Evolutionary conservation across 2,329 filamentous ascomycete species (phyloP).

Genomic region (Tetracladium maxilliforme): DNA sequence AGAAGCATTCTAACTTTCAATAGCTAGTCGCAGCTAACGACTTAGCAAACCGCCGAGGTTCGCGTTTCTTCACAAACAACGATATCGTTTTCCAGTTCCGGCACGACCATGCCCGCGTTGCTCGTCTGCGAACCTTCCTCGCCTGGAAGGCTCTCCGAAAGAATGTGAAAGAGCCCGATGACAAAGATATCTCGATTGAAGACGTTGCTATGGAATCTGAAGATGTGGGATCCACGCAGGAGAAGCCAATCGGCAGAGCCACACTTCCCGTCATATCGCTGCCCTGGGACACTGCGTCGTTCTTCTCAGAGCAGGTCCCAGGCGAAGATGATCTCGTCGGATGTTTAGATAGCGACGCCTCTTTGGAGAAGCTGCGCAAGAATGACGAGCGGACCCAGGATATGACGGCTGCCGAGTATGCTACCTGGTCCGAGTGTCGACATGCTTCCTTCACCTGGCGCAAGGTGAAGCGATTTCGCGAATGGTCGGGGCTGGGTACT

Average conservation of each 20-base stretch:
- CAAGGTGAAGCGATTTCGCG: conserved; percentile 8
- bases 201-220: conserved; percentile 1
- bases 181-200: conserved; percentile 3
- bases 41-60: conserved; percentile 8
- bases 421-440: conserved; percentile 9
- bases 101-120: conserved; percentile 8
- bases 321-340: conserved; percentile 3
- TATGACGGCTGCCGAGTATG: conserved; percentile 9
- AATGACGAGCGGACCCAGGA: conserved; percentile 6
- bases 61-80: conserved; percentile 7
- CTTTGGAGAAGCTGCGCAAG: conserved; percentile 5
- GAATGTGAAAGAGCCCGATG: conserved; percentile 7
- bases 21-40: conserved; percentile 7
- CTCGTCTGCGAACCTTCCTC: conserved; percentile 9
- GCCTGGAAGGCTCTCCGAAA: conserved; percentile 10
- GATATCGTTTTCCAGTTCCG: conserved; percentile 11
- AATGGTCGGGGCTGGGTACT: conserved; percentile 8
- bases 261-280: too few relatives aligned
- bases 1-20: not conserved
- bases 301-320: conserved; percentile 4
- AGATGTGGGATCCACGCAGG: conserved; percentile 1
- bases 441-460: conserved; percentile 9
- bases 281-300: conserved; percentile 6
- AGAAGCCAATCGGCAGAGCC: conserved; percentile 4
- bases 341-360: conserved; percentile 3